phyloP scores from a whole-genome alignment of 345 rosid genomes.

The Cardamine chenopodiifolia region DNA sequence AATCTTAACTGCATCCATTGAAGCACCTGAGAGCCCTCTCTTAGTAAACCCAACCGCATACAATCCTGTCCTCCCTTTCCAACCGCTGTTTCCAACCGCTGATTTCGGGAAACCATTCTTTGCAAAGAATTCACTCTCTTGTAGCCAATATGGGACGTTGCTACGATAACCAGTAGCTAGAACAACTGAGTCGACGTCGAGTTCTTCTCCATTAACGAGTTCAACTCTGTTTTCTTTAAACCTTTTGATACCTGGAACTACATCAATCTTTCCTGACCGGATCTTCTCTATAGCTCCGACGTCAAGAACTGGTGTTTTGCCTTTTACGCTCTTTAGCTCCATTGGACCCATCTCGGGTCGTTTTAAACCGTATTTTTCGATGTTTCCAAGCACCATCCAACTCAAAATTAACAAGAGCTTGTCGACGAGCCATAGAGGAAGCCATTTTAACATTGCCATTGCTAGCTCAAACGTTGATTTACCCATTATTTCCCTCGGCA shows the following conservation, averaged over 20 bases:
- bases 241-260: conserved; percentile 71
- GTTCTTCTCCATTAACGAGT: conserved; percentile 56
- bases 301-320: conserved; percentile 84
- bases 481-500: conserved; percentile 68
- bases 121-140: conserved; percentile 81
- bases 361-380: conserved; percentile 58
- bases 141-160: conserved; percentile 74
- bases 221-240: conserved; percentile 58
- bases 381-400: conserved; percentile 64
- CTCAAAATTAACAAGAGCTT: conserved; percentile 55
- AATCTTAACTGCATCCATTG: conserved; percentile 70
- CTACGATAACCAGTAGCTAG: conserved; percentile 84
- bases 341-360: conserved; percentile 76
- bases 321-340: conserved; percentile 57
- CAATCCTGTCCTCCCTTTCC: conserved; percentile 82
- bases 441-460: conserved; percentile 60
- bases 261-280: conserved; percentile 64
- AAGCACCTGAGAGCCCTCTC: conserved; percentile 89
- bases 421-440: conserved; percentile 80
- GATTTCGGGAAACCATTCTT: conserved; percentile 70
- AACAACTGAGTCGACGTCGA: conserved; percentile 63
- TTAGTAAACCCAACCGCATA: conserved; percentile 93
- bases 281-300: conserved; percentile 74
- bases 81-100: conserved; percentile 64
- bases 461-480: conserved; percentile 69